Evolutionary conservation across 139 green algal species (phyloP).

Genomic region (Closterium sp.): DNA sequence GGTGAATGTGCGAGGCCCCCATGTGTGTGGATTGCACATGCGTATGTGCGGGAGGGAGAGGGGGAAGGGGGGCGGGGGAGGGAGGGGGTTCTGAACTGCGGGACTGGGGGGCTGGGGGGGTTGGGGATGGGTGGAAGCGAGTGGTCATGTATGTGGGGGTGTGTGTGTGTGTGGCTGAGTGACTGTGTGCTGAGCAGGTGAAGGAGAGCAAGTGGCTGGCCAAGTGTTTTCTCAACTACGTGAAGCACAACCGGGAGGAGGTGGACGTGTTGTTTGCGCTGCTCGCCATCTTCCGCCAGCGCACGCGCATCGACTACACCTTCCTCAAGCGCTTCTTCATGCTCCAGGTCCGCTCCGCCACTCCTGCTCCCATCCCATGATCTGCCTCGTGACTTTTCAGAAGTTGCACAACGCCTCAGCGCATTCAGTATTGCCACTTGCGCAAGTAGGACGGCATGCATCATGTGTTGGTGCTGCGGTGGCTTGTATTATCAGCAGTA

Average conservation of each 20-base stretch:
- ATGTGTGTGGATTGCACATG: too few species aligned
- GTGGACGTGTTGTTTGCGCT: slow-evolving; percentile 81
- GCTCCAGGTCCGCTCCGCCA: slow-evolving; percentile 49
- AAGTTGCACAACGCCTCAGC: too few species aligned
- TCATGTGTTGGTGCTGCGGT: too few species aligned
- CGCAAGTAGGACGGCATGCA: too few species aligned
- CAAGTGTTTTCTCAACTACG: slow-evolving; percentile 76
- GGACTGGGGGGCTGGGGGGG: slow-evolving; percentile 21
- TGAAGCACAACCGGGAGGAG: slow-evolving; percentile 61
- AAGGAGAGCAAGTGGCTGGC: slow-evolving; percentile 82
- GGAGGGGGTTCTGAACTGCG: background rate
- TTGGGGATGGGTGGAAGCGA: slow-evolving; percentile 53
- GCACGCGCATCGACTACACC: slow-evolving; percentile 71
- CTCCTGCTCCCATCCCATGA: too few species aligned
- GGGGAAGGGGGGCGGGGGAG: too few species aligned
- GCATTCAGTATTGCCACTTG: too few species aligned
- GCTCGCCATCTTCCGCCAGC: slow-evolving; percentile 66
- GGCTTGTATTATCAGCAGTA: too few species aligned
- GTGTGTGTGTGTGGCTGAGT: slow-evolving; percentile 74
- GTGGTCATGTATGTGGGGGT: slow-evolving; percentile 61
- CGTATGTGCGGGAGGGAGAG: background rate
- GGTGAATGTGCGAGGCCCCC: too few species aligned
- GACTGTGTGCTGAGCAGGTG: slow-evolving; percentile 51
- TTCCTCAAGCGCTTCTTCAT: slow-evolving; percentile 76
- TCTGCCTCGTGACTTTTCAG: background rate